A percentile compares a stretch with the other conserved stretches of the same genome.
phyloP scores from a whole-genome alignment of 257 asterid genomes.

The Ocimum tenuiflorum region DNA sequence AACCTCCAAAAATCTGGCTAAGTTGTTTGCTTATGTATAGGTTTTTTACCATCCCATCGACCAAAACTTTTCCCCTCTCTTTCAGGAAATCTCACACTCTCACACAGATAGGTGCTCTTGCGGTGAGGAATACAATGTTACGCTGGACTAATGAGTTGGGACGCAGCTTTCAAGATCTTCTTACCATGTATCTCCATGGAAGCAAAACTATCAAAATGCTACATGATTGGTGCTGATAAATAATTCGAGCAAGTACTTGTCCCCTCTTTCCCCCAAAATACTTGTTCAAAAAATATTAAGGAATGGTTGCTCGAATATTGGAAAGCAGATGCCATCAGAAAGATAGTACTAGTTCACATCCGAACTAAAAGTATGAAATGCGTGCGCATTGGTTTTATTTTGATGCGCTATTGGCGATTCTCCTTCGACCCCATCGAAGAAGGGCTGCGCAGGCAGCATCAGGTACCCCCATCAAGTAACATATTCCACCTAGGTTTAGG shows the following conservation, averaged over 20 bases:
- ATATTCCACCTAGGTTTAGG: not conserved
- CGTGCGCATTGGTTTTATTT: no score
- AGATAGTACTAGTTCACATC: no score
- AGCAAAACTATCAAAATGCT: conserved; percentile 6
- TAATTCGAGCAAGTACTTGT: no score
- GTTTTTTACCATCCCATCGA: not conserved
- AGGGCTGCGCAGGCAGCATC: no score
- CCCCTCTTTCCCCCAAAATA: no score
- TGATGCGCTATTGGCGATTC: no score
- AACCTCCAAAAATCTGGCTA: not conserved
- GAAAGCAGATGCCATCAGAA: no score
- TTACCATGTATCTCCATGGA: conserved; percentile 2
- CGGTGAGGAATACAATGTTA: conserved; percentile 56
- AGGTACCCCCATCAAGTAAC: no score
- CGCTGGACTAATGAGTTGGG: conserved; percentile 29
- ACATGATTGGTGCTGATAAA: not conserved
- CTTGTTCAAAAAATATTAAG: no score
- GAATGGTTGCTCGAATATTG: no score
- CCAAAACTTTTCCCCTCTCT: not conserved
- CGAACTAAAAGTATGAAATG: no score
- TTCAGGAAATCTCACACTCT: conserved; percentile 56
- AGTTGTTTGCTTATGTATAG: not conserved
- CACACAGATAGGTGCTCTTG: conserved; percentile 58
- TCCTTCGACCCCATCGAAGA: no score
- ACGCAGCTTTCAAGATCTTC: conserved; percentile 4